Conservation (phyloP, 2,329 filamentous ascomycete species). For the Chrysoporthe cubensis region DNA sequence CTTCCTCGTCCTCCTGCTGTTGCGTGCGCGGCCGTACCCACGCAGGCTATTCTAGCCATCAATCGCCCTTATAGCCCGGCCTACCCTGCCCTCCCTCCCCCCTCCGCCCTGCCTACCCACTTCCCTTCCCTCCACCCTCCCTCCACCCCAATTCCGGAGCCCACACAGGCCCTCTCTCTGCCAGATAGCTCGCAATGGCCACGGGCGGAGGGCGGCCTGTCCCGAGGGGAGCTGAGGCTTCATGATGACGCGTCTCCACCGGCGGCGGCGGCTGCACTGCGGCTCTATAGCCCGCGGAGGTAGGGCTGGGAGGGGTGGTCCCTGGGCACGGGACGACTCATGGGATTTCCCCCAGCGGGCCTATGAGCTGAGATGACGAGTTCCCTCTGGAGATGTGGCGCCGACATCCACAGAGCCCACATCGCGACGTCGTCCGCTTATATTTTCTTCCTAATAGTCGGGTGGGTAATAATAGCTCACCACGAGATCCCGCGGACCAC, state of each 20-base stretch:
- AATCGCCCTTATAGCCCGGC: too few species aligned
- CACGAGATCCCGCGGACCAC: too few species aligned
- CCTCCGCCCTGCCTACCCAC: too few species aligned
- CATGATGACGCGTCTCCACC: neutral
- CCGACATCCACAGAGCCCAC: neutral
- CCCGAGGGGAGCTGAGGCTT: neutral
- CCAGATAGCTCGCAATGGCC: too few species aligned
- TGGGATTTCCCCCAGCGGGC: too few species aligned
- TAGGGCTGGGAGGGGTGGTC: neutral
- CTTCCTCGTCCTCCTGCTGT: too few species aligned
- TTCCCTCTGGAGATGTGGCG: neutral
- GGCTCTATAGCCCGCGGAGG: neutral
- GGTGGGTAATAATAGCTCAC: too few species aligned
- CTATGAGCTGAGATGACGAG: neutral
- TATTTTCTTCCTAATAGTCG: too few species aligned
- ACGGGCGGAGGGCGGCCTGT: neutral
- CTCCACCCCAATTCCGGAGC: neutral
- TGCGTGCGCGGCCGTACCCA: neutral
- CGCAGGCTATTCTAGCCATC: too few species aligned
- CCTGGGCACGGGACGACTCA: too few species aligned
- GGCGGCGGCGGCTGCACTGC: neutral
- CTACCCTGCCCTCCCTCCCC: too few species aligned
- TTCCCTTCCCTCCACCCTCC: neutral
- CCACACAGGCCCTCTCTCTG: too few species aligned
- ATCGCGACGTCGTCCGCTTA: neutral